Conservation (phyloP, 208 protist species). For the Trypanosomatidae sp. region DNA sequence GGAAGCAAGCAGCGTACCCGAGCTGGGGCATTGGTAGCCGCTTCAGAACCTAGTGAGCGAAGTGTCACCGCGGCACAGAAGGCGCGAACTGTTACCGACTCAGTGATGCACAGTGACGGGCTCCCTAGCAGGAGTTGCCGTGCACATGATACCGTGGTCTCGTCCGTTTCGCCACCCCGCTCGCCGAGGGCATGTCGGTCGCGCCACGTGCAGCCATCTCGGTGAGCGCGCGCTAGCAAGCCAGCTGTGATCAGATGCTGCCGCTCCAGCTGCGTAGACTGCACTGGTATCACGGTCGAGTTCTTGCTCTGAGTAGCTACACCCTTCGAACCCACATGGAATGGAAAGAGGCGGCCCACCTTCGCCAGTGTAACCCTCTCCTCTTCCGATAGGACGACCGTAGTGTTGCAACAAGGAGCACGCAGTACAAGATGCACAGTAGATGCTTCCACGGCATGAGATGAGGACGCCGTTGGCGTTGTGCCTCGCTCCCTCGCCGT, state of each 20-base stretch:
- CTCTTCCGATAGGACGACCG: slow-evolving; percentile 8
- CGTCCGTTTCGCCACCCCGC: not conserved
- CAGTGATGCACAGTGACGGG: slow-evolving; percentile 22
- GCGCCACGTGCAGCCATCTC: slow-evolving; percentile 21
- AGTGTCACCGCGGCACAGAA: slow-evolving; percentile 43
- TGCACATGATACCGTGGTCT: not conserved
- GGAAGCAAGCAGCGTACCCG: slow-evolving; percentile 40
- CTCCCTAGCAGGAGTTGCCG: slow-evolving; percentile 33
- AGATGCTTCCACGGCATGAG: not conserved
- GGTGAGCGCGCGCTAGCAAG: slow-evolving; percentile 24
- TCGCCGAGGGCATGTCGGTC: not conserved
- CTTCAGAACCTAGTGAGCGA: not conserved
- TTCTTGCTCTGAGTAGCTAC: not conserved
- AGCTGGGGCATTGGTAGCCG: not conserved
- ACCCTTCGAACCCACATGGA: not conserved
- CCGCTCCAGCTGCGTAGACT: slow-evolving; percentile 6
- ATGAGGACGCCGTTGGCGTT: too few species aligned
- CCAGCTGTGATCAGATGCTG: slow-evolving; percentile 7
- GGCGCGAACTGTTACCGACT: slow-evolving; percentile 38
- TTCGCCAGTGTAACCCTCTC: slow-evolving; percentile 22
- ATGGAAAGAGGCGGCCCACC: slow-evolving; percentile 18
- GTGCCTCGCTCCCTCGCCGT: not conserved
- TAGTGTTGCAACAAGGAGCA: slow-evolving; percentile 28
- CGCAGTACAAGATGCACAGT: slow-evolving; percentile 22
- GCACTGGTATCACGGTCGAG: too few species aligned